Evolutionary conservation across 2,329 filamentous ascomycete species (phyloP), one percentile per base, ranked within the genome.

Genomic region (Triangularia setosa): DNA sequence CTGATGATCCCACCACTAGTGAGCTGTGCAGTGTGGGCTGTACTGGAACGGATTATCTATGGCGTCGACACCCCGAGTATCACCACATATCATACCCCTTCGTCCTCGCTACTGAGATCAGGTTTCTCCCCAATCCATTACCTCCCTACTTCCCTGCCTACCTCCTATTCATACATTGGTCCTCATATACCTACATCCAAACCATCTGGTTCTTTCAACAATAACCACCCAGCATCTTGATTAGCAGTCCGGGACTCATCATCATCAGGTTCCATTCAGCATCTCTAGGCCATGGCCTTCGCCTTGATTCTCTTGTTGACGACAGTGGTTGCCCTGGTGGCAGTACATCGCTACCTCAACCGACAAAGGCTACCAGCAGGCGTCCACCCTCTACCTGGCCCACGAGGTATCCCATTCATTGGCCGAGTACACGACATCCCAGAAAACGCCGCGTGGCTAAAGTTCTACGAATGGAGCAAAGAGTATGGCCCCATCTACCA

Each of bases 391-490:
- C 69, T 76, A 8, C 74, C 75, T 0, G 74, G 75, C 0, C 75
- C 74, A 9, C 66, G 57, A 55, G 79, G 75, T 53, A 69, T 78
- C 4, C 80, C 80, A 1, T 72, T 78, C 48, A 74, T 82, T 54
- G 80, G 80, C 4, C 76, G 79, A 16, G 72, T 82, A 16, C 79
- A 81, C 64, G 80, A 81, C 69, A 70, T 82, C 3, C 80, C 80
- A 1, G 67, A 71, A 14, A 72, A 78, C 35, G 72, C 71, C 35
- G 73, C 79, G 21, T 81, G 79, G 80, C 65, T 82, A 25, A 81
- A 82, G 70, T 81, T 82, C 65, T 78, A 79, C 65, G 78, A 82
- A 65, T 83, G 80, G 80, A 75, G 74, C 64, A 76, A 80, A 69
- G 69, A 74, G 30, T 82, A 79, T 64, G 80, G 80, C 1, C 79